phyloP scores from a whole-genome alignment of 257 asterid species.

The Ajuga chamaepitys region DNA sequence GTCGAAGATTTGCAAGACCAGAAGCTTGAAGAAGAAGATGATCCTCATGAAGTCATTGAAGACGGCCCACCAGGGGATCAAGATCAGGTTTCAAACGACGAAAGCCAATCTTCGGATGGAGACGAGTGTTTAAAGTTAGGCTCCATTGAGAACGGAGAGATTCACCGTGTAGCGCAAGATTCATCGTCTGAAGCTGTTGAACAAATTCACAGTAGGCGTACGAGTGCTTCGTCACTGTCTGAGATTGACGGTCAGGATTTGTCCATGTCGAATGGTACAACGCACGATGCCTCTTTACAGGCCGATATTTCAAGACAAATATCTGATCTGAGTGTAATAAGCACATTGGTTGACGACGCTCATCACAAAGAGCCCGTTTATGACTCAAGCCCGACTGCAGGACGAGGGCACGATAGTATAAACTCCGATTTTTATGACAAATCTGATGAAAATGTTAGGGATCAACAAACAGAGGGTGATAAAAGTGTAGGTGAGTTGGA shows the following conservation, averaged over 20 bases:
- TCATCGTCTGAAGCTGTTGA: conserved; percentile 11
- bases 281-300: conserved; percentile 14
- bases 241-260: conserved; percentile 13
- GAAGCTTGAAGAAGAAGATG: conserved; percentile 30
- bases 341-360: conserved; percentile 17
- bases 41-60: conserved; percentile 9
- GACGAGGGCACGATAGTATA: conserved; percentile 28
- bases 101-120: conserved; percentile 54
- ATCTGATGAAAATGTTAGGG: conserved; percentile 19
- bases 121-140: conserved; percentile 29
- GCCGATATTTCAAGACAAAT: conserved; percentile 14
- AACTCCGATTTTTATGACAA: conserved; percentile 29
- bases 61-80: neutral
- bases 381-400: conserved; percentile 56
- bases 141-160: conserved; percentile 25
- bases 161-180: neutral
- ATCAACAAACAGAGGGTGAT: conserved; percentile 16
- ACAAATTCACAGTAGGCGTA: conserved; percentile 20
- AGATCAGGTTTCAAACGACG: conserved; percentile 39
- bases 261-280: neutral
- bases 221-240: conserved; percentile 51
- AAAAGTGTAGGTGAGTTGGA: neutral
- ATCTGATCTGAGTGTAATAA: conserved; percentile 20
- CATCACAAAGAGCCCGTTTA: conserved; percentile 56
- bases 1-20: conserved; percentile 30